Evolutionary conservation across 805 yeast genomes (phyloP), one percentile per base, ranked within the genome.

Genomic region (Starmerella asiatica): DNA sequence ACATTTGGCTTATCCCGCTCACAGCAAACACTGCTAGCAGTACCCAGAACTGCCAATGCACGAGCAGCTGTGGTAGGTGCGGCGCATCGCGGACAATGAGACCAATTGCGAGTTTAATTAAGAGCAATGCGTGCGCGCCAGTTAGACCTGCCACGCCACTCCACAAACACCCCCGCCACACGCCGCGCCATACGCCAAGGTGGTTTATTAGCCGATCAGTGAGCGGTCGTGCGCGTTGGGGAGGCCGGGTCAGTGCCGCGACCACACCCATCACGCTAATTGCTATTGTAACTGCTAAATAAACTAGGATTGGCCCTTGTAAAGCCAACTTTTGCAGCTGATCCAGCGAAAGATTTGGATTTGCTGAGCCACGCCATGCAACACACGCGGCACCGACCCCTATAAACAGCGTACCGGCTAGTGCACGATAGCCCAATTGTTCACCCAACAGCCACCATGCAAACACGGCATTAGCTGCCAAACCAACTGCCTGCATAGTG

Each of bases 71-170:
- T 58, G 36, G 57, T 56, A 37, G 49, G 15, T 33, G 37, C 15
- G 47, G 57, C 30, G 62, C 60, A 24, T 66, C 70, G 43, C 60
- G 65, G 2, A 79, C 56, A 2, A 79, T 52, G 11, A 81, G 71
- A 51, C 81, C 93, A 17, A 84, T 79, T 0, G 81, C 70, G 0
- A 85, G 73, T 58, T 84, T 84, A n/a, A 94, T 94, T 59, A 83
- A 68, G 42, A 85, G 65, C 36, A 85, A 67, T 2, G 94, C 80
- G 55, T 82, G 93, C 0, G 94, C 94, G 0, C 93, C 79, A 34
- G 84, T 62, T 0, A 76, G 71, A 2, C 94, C 94, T 34, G 84
- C 73, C 4, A 75, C 62, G 16, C 73, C 52, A 1, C 94, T 94
- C 56, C 67, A 79, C 11, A 71, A 55, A 4, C 73, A 54, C 1